Base-by-base conservation (phyloP, 164 flowering plant species). In the Warburgia ugandensis region DNA sequence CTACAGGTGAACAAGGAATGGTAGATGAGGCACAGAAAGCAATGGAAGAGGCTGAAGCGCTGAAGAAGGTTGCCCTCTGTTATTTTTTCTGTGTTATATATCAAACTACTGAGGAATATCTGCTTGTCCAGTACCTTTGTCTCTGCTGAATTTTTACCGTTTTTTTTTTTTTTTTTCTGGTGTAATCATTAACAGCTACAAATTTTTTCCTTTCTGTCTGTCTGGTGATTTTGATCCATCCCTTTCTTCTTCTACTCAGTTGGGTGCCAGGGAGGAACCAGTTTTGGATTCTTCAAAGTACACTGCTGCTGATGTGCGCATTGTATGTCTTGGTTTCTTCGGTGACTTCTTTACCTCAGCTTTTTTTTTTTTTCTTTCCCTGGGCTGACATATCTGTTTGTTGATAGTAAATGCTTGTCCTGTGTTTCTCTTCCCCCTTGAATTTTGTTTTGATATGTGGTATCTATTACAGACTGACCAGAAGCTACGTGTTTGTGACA, bases 401-500 rank as follows among this genome's bases (percentile, higher is more conserved):
- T 39, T 13, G 4, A 16, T 39, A 6, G 14, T 10, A 3, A 37
- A 20, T 37, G 5, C 17, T 37, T 37, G 41, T 37, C 14, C 4
- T n/a, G 41, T 37, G 14, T 5, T 14, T 37, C 41, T 37, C 17
- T 37, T 4, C 17, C 5, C 41, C 41, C 17, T 36, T 37, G 14
- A 37, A 37, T 37, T 37, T 37, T 37, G 16, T 33, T 23, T 11
- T 22, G 5, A 25, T 50, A 38, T 17, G 12, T 44, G 23, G 21
- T 28, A 11, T 19, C 50, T 51, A 29, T 67, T 70, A 44, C 87
- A 92, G 99, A 92, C 99, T 64, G 99, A 92, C 76, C 99, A 92
- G 73, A 92, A 88, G 84, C 68, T 92, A 54, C 96, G 99, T 44
- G 97, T 92, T 35, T 92, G 99, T 65, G 95, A 92, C 73, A 92